A percentile compares a stretch with the other conserved stretches of the same genome.
phyloP scores from a whole-genome alignment of 1,139 yeast genomes.

The Meyerozyma athensensis region DNA sequence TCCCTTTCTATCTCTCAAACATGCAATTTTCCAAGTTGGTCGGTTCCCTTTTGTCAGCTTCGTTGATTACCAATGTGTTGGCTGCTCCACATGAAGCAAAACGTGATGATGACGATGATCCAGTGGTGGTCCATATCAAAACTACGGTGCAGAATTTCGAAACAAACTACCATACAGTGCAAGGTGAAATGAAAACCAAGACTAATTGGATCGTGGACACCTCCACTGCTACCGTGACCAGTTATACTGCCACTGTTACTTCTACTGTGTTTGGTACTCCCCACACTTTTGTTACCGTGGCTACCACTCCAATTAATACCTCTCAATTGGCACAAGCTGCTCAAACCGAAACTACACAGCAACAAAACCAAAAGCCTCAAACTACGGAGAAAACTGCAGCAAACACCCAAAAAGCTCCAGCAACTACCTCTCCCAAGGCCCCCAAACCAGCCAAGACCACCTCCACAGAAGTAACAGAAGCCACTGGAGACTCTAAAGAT shows the following conservation, averaged over 20 bases:
- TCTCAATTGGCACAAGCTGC: constrained; percentile 4
- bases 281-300: constrained; percentile 36
- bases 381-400: constrained; percentile 9
- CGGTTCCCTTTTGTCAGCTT: constrained; percentile 19
- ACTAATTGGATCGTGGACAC: constrained; percentile 29
- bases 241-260: constrained; percentile 44
- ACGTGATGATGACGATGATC: constrained; percentile 23
- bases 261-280: constrained; percentile 39
- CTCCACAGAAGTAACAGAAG: constrained; percentile 8
- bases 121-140: constrained; percentile 32
- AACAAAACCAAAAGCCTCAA: constrained; percentile 9
- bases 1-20: constrained; percentile 12
- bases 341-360: constrained; percentile 5
- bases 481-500: constrained; percentile 9
- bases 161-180: constrained; percentile 31
- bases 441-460: constrained; percentile 8
- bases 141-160: constrained; percentile 32
- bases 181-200: constrained; percentile 26
- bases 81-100: constrained; percentile 25
- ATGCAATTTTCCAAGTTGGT: constrained; percentile 31
- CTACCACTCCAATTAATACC: constrained; percentile 28
- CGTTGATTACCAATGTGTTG: constrained; percentile 19
- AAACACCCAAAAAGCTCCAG: constrained; percentile 7
- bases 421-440: constrained; percentile 8
- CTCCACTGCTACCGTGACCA: constrained; percentile 35